Percentiles rank a stretch among this genome's conserved stretches.
phyloP scores from a whole-genome alignment of 257 asterid genomes.

The Schizonepeta tenuifolia region DNA sequence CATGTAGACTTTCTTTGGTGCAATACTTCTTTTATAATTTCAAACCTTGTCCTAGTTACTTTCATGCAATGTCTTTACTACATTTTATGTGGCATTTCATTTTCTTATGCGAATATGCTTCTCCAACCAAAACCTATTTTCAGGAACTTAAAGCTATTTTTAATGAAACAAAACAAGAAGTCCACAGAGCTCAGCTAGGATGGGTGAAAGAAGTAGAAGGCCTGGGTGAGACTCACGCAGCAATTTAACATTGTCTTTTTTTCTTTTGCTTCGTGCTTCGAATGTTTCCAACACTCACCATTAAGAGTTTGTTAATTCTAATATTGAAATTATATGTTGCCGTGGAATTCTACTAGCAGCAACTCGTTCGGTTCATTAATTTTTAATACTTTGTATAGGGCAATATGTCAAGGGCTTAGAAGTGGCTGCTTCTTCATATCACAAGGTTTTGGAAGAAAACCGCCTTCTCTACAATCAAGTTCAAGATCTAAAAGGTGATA shows the following conservation, averaged over 20 bases:
- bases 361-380: conserved; percentile 21
- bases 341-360: conserved; percentile 3
- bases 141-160: conserved; percentile 74
- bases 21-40: background rate
- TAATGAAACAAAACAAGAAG: conserved; percentile 59
- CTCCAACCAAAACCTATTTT: conserved; percentile 22
- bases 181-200: conserved; percentile 55
- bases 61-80: conserved; percentile 16
- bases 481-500: conserved; percentile 86
- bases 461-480: conserved; percentile 88
- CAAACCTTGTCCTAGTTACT: background rate
- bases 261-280: background rate
- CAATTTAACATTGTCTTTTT: conserved; percentile 9
- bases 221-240: conserved; percentile 62
- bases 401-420: conserved; percentile 74
- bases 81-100: conserved; percentile 11
- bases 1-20: background rate
- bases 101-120: background rate
- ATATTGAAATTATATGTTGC: background rate
- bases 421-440: conserved; percentile 73
- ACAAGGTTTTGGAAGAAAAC: conserved; percentile 83
- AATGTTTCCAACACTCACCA: background rate
- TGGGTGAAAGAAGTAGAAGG: conserved; percentile 65
- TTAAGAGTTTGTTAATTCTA: background rate
- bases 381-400: conserved; percentile 44